Evolutionary conservation across 2,329 filamentous ascomycete species (phyloP).

Genomic region (Mycosphaerella arachidis): DNA sequence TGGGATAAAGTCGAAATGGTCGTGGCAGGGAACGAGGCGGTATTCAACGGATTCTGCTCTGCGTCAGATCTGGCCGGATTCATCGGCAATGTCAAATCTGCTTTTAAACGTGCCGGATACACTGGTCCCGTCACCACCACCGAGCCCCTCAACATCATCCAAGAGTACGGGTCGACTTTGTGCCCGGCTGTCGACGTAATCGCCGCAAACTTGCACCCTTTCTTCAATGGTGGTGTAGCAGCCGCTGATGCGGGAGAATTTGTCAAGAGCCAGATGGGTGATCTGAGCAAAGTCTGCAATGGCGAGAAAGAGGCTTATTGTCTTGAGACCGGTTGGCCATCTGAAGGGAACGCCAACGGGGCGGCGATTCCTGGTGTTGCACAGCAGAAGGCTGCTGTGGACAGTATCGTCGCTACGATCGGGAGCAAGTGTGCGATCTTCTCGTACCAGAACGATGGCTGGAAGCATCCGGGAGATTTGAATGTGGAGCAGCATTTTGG

Average conservation of each 20-base stretch:
- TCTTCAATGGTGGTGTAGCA: conserved; percentile 72
- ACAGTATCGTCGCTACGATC: conserved; percentile 60
- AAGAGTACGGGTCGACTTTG: conserved; percentile 56
- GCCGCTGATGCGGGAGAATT: conserved; percentile 69
- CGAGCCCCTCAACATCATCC: conserved; percentile 76
- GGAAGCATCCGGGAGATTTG: conserved; percentile 70
- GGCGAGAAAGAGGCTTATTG: conserved; percentile 67
- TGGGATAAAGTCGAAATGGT: conserved; percentile 75
- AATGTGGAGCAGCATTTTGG: conserved; percentile 80
- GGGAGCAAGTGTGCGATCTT: conserved; percentile 75
- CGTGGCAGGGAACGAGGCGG: conserved; percentile 85
- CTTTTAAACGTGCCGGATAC: conserved; percentile 58
- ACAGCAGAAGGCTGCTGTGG: conserved; percentile 70
- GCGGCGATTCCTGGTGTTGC: conserved; percentile 60
- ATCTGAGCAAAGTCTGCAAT: conserved; percentile 66
- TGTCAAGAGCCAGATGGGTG: conserved; percentile 65
- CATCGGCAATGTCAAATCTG: conserved; percentile 61
- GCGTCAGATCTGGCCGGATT: conserved; percentile 63
- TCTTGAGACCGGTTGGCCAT: conserved; percentile 90
- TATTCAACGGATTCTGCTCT: conserved; percentile 68
- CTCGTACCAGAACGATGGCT: conserved; percentile 71
- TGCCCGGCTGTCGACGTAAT: conserved; percentile 74
- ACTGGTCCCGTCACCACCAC: conserved; percentile 73
- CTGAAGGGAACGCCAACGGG: conserved; percentile 64
- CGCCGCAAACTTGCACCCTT: conserved; percentile 85